Evolutionary conservation across 176 grass and related monocot species (phyloP).

Genomic region (Zizania latifolia): DNA sequence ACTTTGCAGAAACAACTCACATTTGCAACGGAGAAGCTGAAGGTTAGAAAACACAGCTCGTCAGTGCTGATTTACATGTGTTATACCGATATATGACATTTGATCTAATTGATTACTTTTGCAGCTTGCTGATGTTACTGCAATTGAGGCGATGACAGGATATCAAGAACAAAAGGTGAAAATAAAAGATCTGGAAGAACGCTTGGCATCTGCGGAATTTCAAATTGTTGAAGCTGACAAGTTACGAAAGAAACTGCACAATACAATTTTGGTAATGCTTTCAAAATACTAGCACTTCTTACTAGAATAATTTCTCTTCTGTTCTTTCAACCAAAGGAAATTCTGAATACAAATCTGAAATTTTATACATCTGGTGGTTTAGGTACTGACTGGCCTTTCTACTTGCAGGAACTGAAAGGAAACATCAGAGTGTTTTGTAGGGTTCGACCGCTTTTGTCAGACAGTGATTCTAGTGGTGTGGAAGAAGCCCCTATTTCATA

Average conservation of each 20-base stretch:
- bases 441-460: slow-evolving; percentile 59
- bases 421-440: slow-evolving; percentile 97
- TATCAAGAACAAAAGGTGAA: slow-evolving; percentile 60
- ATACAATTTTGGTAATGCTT: slow-evolving; percentile 77
- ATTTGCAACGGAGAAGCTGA: slow-evolving; percentile 52
- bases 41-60: slow-evolving; percentile 36
- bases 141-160: slow-evolving; percentile 56
- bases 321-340: background rate
- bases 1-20: slow-evolving; percentile 52
- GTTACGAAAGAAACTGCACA: slow-evolving; percentile 85
- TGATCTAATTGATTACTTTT: slow-evolving; percentile 13
- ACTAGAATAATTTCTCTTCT: background rate
- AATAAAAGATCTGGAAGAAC: slow-evolving; percentile 66
- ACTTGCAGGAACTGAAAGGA: slow-evolving; percentile 86
- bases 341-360: background rate
- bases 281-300: background rate
- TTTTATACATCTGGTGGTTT: background rate
- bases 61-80: background rate
- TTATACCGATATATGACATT: background rate
- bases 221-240: slow-evolving; percentile 81
- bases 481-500: slow-evolving; percentile 61
- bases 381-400: background rate
- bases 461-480: slow-evolving; percentile 38
- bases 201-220: slow-evolving; percentile 61
- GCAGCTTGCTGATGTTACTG: slow-evolving; percentile 75